These are phyloP conservation scores for Mytilinidion resinicola DNA, from an alignment of 495 filamentous ascomycete species.

Conservation along the genomic window DNA sequence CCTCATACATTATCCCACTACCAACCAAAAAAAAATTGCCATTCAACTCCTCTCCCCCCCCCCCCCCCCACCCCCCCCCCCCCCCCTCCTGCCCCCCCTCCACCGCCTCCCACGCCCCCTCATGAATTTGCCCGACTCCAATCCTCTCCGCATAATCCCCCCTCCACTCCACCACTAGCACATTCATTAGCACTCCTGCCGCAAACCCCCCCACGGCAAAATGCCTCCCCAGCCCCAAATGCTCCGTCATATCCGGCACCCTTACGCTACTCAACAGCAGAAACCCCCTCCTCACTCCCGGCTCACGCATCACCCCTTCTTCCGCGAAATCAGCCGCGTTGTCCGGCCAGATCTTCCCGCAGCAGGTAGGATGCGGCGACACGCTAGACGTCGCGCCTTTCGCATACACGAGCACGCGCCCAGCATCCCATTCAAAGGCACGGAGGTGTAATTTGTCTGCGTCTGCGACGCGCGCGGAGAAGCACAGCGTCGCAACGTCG, in stretches of 20 bases:
- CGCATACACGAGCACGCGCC: background rate
- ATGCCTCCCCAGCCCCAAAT: background rate
- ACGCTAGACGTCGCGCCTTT: background rate
- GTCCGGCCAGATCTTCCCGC: background rate
- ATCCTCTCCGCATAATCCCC: conserved; percentile 3
- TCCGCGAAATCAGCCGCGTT: background rate
- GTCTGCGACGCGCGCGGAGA: background rate
- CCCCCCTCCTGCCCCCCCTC: background rate
- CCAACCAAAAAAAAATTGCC: background rate
- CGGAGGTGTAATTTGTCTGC: background rate
- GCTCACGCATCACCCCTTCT: background rate
- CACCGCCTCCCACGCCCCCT: background rate
- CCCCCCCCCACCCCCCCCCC: background rate
- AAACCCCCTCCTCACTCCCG: background rate
- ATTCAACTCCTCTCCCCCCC: background rate
- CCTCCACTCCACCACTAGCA: background rate
- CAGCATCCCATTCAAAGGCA: background rate
- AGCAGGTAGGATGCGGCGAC: background rate
- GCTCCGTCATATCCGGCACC: background rate
- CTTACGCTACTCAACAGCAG: conserved; percentile 1
- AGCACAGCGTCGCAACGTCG: background rate
- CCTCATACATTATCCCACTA: no score
- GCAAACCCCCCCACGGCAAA: conserved; percentile 2
- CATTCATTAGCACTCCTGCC: conserved; percentile 4
- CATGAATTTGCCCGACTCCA: conserved; percentile 11